Evolutionary conservation across 2,329 filamentous ascomycete genomes (phyloP), one percentile per base, ranked within the genome.

Genomic region (Venturia nashicola): DNA sequence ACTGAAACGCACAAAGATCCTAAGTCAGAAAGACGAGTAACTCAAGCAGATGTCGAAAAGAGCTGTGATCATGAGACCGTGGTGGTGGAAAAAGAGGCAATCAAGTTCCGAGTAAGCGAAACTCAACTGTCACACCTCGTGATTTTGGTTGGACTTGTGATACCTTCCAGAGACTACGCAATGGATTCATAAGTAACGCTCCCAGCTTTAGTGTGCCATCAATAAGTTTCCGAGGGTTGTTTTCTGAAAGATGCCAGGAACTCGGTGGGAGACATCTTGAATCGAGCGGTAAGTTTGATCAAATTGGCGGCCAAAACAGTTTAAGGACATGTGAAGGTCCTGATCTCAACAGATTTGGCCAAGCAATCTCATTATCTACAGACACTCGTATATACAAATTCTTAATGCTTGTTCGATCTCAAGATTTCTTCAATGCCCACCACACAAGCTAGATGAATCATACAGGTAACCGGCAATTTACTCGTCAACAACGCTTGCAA

Each of bases 401-500:
- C 32, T 20, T 57, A 7, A 57, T 34, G 32, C 7, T 14, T 57
- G 11, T 11, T 57, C 51, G 32, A 57, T 36, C 32, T 36, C 27
- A 57, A 36, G 32, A 20, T 32, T 36, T 57, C 32, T 36, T 36
- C 51, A 36, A 18, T 14, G n/a, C 36, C 32, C 51, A 57, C 32
- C 18, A 18, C 27, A 6, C 7, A 27, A 27, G 32, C 51, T 57
- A 34, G 51, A 57, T 36, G 14, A 1, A 36, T 18, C 32, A 57
- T 20, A 36, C 27, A 34, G 18, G 18, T n/a, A 44, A 62, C 46
- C 43, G 36, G 11, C 32, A 59, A 36, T 39, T 73, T 91, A 99
- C 83, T 97, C 93, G 77, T 99, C 94, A 75, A 90, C 85, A 66
- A 99, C 93, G 46, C 91, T 87, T 61, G 94, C 94, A 79, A 99